Base-by-base conservation (phyloP, 345 rosid genomes). In the Brassica napus region DNA sequence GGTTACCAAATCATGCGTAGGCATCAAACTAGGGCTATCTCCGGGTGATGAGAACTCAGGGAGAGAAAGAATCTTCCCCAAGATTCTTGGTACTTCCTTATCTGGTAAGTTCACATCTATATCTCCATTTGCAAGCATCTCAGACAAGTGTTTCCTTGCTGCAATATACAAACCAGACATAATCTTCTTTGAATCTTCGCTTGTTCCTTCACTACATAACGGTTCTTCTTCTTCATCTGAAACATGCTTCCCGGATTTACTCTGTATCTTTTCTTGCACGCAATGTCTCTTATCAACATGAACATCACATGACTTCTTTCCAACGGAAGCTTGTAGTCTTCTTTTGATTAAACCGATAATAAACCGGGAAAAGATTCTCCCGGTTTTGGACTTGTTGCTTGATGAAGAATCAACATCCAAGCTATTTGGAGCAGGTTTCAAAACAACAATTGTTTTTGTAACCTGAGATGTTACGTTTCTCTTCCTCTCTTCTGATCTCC, bases 111-210 rank as follows among this genome's bases (percentile, higher is more conserved):
- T 86, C 57, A 63, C 79, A 79, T 76, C 82, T 65, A 80, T 88
- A 69, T 83, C 86, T 68, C 89, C 97, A 69, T 71, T 85, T 47
- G 83, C 86, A 73, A 96, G 87, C 92, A 90, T 88, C 73, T 90
- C 97, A 15, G 92, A 88, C 39, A 96, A 94, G 81, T 93, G 99
- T 82, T 87, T 96, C 89, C 82, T 96, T 69, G 99, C 99, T 84
- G 92, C 97, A 32, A 86, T 68, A 59, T 96, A 96, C 75, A 96
- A 87, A 70, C 85, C 85, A 6, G 98, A 85, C 83, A 82, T 81
- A 69, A 84, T 82, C 81, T 79, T 84, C 80, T 87, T 83, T 73
- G 83, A 82, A 75, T 77, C 83, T 24, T 91, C 81, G 59, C 73
- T 66, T 60, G 80, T 68, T 85, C 88, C 60, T 65, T 85, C 87